Conservation (phyloP, 2,329 filamentous ascomycete species). For the Trichoderma afroharzianum region DNA sequence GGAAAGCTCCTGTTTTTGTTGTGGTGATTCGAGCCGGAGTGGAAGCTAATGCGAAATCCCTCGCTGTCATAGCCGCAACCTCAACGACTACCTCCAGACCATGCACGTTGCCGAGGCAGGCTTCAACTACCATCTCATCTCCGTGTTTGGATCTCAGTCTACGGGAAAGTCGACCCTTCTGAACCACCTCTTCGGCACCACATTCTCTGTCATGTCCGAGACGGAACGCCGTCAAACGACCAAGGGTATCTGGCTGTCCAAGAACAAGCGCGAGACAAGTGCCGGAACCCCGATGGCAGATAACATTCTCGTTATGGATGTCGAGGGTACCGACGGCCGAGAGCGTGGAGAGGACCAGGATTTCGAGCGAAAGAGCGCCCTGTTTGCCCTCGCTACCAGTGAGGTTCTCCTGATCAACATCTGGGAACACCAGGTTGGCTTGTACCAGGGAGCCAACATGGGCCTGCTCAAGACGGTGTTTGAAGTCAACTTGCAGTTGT, state of each 20-base stretch:
- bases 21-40: neutral
- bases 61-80: conserved; percentile 55
- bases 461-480: conserved; percentile 97
- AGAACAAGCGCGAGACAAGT: conserved; percentile 71
- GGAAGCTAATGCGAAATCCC: conserved; percentile 18
- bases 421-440: conserved; percentile 96
- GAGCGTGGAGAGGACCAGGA: conserved; percentile 98
- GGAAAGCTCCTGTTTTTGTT: neutral
- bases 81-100: conserved; percentile 76
- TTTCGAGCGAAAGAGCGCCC: conserved; percentile 95
- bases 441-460: conserved; percentile 99
- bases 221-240: conserved; percentile 91
- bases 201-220: conserved; percentile 98
- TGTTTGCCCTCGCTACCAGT: conserved; percentile 95
- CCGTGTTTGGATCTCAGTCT: conserved; percentile 97
- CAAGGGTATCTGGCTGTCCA: conserved; percentile 99
- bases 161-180: conserved; percentile 97
- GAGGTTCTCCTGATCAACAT: conserved; percentile 98
- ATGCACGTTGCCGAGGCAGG: conserved; percentile 81
- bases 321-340: conserved; percentile 93
- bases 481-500: conserved; percentile 95
- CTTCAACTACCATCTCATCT: conserved; percentile 99
- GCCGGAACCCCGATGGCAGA: conserved; percentile 71
- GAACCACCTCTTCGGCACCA: conserved; percentile 91
- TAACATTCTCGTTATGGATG: conserved; percentile 99